These are phyloP conservation scores for Pontederia paniculata DNA, from an alignment of 176 grass and related monocot genomes.

Conservation along the genomic window DNA sequence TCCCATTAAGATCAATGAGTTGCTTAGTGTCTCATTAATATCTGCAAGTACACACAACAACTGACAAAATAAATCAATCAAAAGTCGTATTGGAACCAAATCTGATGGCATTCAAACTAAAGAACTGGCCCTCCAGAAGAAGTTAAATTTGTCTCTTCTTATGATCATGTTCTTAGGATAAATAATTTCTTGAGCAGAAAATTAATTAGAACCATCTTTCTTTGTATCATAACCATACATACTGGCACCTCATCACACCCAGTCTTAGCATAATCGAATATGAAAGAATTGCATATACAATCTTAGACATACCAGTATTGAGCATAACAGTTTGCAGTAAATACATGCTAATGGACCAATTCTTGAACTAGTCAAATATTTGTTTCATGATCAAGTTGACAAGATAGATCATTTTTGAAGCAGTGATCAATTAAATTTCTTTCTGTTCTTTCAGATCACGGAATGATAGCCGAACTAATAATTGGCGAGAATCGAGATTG, in stretches of 20 bases:
- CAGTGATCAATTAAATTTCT: neutral
- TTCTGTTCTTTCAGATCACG: neutral
- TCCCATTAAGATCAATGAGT: conserved; percentile 74
- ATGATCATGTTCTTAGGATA: no score
- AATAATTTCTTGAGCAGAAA: no score
- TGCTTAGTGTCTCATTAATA: conserved; percentile 38
- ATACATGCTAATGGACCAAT: neutral
- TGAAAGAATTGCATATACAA: no score
- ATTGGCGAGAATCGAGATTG: neutral
- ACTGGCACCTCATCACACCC: no score
- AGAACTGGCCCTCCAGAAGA: neutral
- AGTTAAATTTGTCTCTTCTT: no score
- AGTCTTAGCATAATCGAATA: no score
- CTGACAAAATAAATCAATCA: conserved; percentile 2
- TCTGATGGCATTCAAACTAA: neutral
- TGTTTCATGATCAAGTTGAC: neutral
- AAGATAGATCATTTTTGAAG: neutral
- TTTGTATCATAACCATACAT: no score
- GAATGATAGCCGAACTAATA: neutral
- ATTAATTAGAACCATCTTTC: no score
- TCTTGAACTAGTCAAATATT: neutral
- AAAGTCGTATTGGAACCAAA: neutral
- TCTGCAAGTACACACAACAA: conserved; percentile 37
- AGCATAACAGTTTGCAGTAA: neutral
- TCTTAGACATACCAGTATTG: neutral